Conservation (phyloP, 768 basidiomycete genomes). For the Lactarius pseudohatsudake region DNA sequence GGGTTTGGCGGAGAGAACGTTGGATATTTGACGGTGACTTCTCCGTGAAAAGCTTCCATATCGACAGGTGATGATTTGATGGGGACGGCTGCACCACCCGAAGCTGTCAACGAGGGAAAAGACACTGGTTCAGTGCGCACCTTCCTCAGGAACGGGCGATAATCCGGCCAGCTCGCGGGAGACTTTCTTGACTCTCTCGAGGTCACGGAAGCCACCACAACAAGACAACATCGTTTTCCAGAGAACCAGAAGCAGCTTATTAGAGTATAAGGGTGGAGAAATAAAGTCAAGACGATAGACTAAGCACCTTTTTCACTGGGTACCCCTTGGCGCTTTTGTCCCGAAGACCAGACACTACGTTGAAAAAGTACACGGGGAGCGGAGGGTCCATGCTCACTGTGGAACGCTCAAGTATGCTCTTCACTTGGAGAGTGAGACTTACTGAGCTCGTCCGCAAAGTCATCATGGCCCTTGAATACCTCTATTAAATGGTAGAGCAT, state of each 20-base stretch:
- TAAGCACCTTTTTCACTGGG: conserved; percentile 88
- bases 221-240: conserved; percentile 95
- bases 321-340: conserved; percentile 95
- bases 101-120: conserved; percentile 6
- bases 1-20: conserved; percentile 67
- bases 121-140: conserved; percentile 34
- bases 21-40: conserved; percentile 94
- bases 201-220: conserved; percentile 89
- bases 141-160: conserved; percentile 50
- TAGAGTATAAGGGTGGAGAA: conserved; percentile 22
- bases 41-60: conserved; percentile 84
- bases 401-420: conserved; percentile 19
- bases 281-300: conserved; percentile 6
- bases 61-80: conserved; percentile 92
- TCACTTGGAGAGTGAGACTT: conserved; percentile 38
- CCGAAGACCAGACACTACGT: conserved; percentile 82
- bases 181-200: conserved; percentile 76
- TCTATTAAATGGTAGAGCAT: conserved; percentile 96
- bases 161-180: conserved; percentile 84
- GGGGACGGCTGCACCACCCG: conserved; percentile 45
- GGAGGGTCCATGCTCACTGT: conserved; percentile 95
- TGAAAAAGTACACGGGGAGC: conserved; percentile 88
- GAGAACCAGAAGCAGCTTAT: conserved; percentile 82
- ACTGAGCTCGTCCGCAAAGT: conserved; percentile 97
- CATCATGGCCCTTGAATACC: conserved; percentile 88